phyloP scores from a whole-genome alignment of 768 basidiomycete genomes.

The Pisolithus marmoratus region DNA sequence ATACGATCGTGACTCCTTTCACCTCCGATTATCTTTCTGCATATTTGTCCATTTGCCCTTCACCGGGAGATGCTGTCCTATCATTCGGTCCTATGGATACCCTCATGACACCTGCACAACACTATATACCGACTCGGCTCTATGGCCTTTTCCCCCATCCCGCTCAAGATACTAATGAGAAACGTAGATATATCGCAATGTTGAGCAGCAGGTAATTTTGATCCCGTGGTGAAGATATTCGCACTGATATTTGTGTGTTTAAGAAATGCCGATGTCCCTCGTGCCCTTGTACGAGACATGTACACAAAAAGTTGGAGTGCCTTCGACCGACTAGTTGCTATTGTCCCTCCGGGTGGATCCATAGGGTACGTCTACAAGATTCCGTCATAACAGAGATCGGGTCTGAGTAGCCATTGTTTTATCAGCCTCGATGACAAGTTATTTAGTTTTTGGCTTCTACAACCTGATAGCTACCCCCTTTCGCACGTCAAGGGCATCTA shows the following conservation, averaged over 20 bases:
- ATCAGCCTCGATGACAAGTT: constrained; percentile 84
- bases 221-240: neutral
- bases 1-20: constrained; percentile 70
- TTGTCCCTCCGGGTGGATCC: constrained; percentile 86
- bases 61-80: constrained; percentile 67
- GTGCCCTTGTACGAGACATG: constrained; percentile 82
- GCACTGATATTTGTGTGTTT: neutral
- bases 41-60: constrained; percentile 73
- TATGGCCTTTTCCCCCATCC: constrained; percentile 78
- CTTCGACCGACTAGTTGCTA: constrained; percentile 81
- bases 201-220: constrained; percentile 59
- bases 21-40: constrained; percentile 70
- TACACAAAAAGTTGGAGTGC: constrained; percentile 93
- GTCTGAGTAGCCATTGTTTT: neutral
- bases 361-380: constrained; percentile 56
- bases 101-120: constrained; percentile 68
- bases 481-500: constrained; percentile 81
- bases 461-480: constrained; percentile 69
- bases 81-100: constrained; percentile 80
- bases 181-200: constrained; percentile 67
- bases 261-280: constrained; percentile 81
- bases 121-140: constrained; percentile 68
- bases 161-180: constrained; percentile 69
- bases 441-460: constrained; percentile 85
- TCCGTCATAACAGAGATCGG: neutral